Percentiles rank a stretch among this genome's conserved stretches.
Evolutionary conservation across 1,284 basidiomycete genomes (phyloP).

Genomic region (Puccinia hordei): DNA sequence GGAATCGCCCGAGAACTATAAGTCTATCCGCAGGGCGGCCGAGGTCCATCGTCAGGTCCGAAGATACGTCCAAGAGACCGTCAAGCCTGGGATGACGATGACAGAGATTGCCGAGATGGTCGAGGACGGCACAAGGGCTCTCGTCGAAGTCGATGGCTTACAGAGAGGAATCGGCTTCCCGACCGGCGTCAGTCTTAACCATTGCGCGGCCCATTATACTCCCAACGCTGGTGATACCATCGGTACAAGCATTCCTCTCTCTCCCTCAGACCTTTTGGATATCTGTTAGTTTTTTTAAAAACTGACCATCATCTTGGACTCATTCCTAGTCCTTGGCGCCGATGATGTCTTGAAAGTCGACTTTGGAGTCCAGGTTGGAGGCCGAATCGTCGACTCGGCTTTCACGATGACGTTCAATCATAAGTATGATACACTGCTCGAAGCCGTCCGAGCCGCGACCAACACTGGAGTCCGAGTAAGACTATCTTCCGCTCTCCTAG

Average conservation of each 20-base stretch:
- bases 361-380: slow-evolving; percentile 94
- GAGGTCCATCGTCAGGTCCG: slow-evolving; percentile 97
- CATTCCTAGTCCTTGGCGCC: slow-evolving; percentile 69
- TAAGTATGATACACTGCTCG: slow-evolving; percentile 83
- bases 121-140: slow-evolving; percentile 82
- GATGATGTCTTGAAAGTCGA: slow-evolving; percentile 95
- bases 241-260: slow-evolving; percentile 63
- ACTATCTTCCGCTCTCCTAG: slow-evolving; percentile 52
- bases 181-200: slow-evolving; percentile 90
- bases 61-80: slow-evolving; percentile 73
- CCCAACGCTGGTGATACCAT: slow-evolving; percentile 92
- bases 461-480: slow-evolving; percentile 79
- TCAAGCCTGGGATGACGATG: slow-evolving; percentile 92
- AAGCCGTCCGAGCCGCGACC: slow-evolving; percentile 91
- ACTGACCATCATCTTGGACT: neutral
- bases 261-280: neutral
- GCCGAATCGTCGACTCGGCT: slow-evolving; percentile 90
- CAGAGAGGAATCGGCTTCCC: slow-evolving; percentile 90
- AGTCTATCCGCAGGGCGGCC: slow-evolving; percentile 83
- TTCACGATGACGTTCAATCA: slow-evolving; percentile 90
- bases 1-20: slow-evolving; percentile 67
- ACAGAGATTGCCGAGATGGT: slow-evolving; percentile 92
- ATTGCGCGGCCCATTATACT: slow-evolving; percentile 95
- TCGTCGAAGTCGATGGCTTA: slow-evolving; percentile 87
- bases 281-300: neutral